Base-by-base conservation (phyloP, 192 early-diverging fungal genomes). In the Backusella sp. region DNA sequence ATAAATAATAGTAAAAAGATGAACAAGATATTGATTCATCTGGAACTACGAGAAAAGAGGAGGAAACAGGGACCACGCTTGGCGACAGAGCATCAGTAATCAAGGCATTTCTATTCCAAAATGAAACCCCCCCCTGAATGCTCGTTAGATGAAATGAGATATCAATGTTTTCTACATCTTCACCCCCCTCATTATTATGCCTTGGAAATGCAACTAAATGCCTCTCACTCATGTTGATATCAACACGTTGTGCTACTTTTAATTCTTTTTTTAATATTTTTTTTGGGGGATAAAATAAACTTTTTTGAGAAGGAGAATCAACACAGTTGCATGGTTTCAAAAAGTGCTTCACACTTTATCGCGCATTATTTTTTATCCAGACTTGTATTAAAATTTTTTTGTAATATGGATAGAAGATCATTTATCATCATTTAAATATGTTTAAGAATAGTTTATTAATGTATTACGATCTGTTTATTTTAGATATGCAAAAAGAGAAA, bases 231-330 rank as follows among this genome's bases (percentile, higher is more conserved):
- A 6, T 0, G 15, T 49, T 49, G 19, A 4, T 49, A 49, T 49
- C 19, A 49, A 32, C 19, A 49, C 17, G 46, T 49, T 21, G 46
- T n/a, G 46, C 19, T 6, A 49, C 46, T 49, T 44, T 19, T n/a
- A 17, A n/a, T 49, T 49, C 46, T n/a, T 49, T 49, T 49, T 49
- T 49, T n/a, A n/a, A 49, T 7, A 21, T 49, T 62, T 62, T 62
- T 62, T 62, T 26, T 9, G 56, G 56, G 56, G 26, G 26, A 56
- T 19, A 62, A 28, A 62, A 14, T 28, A 28, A 62, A 0, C 11
- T 62, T 62, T 62, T 62, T 62, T 62, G 53, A 56, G n/a, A 56
- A 56, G 53, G 53, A 56, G 53, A 56, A 56, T 56, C 9, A 56
- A 56, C 21, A 26, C 19, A 32, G 6, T 21, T 26, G 6, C n/a